Percentiles rank a stretch among this genome's conserved stretches.
phyloP scores from a whole-genome alignment of 2,329 filamentous ascomycete species.

The Calonectria montana region DNA sequence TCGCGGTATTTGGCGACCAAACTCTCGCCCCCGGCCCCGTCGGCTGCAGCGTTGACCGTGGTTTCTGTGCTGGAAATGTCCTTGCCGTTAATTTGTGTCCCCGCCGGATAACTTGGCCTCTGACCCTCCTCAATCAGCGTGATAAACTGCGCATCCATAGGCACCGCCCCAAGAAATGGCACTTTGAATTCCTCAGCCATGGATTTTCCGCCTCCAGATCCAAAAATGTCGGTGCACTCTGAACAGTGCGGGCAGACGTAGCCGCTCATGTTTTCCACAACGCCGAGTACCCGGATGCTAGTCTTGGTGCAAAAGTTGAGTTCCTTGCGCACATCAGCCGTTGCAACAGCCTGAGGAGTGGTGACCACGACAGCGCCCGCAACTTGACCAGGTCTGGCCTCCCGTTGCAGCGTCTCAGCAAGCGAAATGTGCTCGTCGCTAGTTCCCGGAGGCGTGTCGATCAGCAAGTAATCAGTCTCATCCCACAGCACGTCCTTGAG shows the following conservation, averaged over 20 bases:
- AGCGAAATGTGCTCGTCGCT: conserved; percentile 97
- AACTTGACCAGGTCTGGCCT: conserved; percentile 74
- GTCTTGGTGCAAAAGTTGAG: conserved; percentile 94
- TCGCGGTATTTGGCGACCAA: conserved; percentile 78
- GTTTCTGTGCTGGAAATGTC: conserved; percentile 56
- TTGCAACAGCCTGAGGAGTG: conserved; percentile 93
- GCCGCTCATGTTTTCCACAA: conserved; percentile 97
- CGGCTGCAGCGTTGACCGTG: conserved; percentile 25
- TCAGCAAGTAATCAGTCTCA: conserved; percentile 88
- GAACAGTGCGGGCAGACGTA: conserved; percentile 84
- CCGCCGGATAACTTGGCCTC: conserved; percentile 74
- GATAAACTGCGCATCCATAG: conserved; percentile 94
- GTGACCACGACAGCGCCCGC: conserved; percentile 94
- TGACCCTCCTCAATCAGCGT: conserved; percentile 82
- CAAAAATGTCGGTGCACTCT: conserved; percentile 95
- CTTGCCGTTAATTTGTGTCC: conserved; percentile 70
- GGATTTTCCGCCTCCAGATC: conserved; percentile 85
- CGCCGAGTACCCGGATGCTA: conserved; percentile 81
- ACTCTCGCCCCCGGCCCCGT: conserved; percentile 42
- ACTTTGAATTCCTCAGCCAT: conserved; percentile 92
- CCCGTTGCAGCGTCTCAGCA: conserved; percentile 82
- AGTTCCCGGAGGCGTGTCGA: conserved; percentile 96
- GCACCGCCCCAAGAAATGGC: conserved; percentile 85
- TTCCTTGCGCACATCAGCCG: conserved; percentile 93
- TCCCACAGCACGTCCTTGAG: conserved; percentile 91